Base-by-base conservation (phyloP, 1,139 yeast genomes). In the Kodamaea alishanica region DNA sequence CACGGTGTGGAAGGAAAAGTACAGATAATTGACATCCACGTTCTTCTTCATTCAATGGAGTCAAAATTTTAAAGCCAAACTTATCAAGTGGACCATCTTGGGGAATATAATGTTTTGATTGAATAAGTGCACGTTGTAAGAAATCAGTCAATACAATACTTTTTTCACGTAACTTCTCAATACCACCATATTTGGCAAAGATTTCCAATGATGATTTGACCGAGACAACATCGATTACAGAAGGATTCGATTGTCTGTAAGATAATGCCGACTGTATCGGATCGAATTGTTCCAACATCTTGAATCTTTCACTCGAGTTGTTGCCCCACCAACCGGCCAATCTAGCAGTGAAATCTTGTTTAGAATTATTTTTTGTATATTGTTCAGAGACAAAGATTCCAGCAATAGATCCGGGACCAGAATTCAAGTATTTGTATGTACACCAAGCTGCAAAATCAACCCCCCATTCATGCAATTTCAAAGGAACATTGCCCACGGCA, bases 271-370 rank as follows among this genome's bases (percentile, higher is more conserved):
- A 84, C 8, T 73, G 67, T 26, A 85, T 83, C 0, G 96, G 96
- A 44, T 82, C 84, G 50, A 88, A 90, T 32, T 69, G 57, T 54
- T 85, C 94, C 42, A 74, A 60, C 97, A 90, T 90, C 49, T 81
- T 71, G 58, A 90, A 90, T 44, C 97, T 67, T 26, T 78, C 79
- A 2, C 54, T 50, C 0, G 82, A 67, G 49, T 84, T 79, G 55
- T 87, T 89, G 0, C 97, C 97, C 97, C 97, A 90, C 97, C 97
- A 90, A 1, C 97, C 97, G 0, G 96, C 95, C 40, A 86, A 67
- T 47, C 97, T 69, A 1, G 95, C 84, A 28, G 75, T 54, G 37
- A 68, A 68, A 32, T 61, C 60, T 10, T 55, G 47, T 23, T 52
- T 55, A 38, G 63, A 51, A 54, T 55, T 65, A 47, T 56, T 51